Evolutionary conservation across 2,329 filamentous ascomycete genomes (phyloP).

Genomic region (Beauveria rudraprayagi): DNA sequence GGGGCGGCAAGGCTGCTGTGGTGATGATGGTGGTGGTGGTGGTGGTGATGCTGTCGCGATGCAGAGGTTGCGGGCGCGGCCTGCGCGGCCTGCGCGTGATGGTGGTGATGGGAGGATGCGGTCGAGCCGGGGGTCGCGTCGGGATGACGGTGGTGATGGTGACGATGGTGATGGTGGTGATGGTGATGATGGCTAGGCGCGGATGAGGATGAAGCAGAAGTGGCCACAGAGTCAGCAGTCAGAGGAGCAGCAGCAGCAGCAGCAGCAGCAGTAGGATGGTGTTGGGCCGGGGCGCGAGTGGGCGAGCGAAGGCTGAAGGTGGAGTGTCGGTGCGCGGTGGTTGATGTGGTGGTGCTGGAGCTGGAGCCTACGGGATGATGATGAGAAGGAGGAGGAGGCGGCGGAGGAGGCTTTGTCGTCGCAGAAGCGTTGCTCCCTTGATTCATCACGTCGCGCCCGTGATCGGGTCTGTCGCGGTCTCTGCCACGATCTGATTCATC

Average conservation of each 20-base stretch:
- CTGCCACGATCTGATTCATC: slow-evolving; percentile 7
- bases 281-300: slow-evolving; percentile 22
- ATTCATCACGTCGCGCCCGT: slow-evolving; percentile 41
- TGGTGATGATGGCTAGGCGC: slow-evolving; percentile 18
- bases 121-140: slow-evolving; percentile 17
- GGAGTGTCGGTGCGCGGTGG: slow-evolving; percentile 31
- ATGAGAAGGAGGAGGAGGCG: neutral
- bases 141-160: slow-evolving; percentile 17
- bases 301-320: slow-evolving; percentile 43
- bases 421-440: slow-evolving; percentile 19
- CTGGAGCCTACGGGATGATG: neutral
- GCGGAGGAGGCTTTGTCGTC: neutral
- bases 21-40: slow-evolving; percentile 12
- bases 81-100: slow-evolving; percentile 9
- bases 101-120: slow-evolving; percentile 17
- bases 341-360: neutral
- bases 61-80: neutral
- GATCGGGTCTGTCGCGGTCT: slow-evolving; percentile 19
- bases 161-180: slow-evolving; percentile 23
- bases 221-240: neutral
- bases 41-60: slow-evolving; percentile 11
- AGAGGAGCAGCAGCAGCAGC: neutral
- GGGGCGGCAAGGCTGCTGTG: slow-evolving; percentile 15
- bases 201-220: neutral
- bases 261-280: slow-evolving; percentile 17